Evolutionary conservation across 78 protist genomes (phyloP).

Genomic region (Guillardia theta): DNA sequence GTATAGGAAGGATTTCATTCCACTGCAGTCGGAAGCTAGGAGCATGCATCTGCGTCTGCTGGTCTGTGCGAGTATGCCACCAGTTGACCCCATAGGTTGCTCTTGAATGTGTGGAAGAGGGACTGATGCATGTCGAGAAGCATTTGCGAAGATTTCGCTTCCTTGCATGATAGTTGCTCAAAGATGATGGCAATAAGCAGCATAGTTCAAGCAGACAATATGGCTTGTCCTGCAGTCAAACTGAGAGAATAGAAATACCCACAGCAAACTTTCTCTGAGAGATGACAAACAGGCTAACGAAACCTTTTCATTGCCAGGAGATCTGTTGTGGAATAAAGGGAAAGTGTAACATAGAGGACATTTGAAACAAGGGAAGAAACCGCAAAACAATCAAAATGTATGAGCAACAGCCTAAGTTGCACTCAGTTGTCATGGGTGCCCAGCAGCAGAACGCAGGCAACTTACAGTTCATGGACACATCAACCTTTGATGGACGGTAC

Average conservation of each 20-base stretch:
- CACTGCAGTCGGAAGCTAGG: neutral
- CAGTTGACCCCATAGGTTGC: neutral
- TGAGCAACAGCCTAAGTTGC: neutral
- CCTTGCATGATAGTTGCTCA: no score
- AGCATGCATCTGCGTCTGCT: neutral
- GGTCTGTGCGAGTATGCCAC: neutral
- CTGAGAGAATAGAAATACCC: neutral
- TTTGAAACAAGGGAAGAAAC: no score
- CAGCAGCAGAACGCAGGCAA: neutral
- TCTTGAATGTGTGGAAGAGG: neutral
- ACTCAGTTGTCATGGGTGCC: neutral
- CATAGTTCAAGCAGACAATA: neutral
- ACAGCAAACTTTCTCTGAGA: neutral
- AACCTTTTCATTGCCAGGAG: neutral
- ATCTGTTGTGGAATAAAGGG: neutral
- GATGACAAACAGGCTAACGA: neutral
- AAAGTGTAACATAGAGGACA: no score
- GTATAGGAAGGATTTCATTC: neutral
- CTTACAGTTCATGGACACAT: neutral
- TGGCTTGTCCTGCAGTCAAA: neutral
- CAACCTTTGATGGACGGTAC: neutral
- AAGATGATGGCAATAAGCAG: no score
- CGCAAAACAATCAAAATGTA: no score
- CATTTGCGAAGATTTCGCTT: neutral
- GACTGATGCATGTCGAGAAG: neutral